Evolutionary conservation across 345 rosid genomes (phyloP), one percentile per base, ranked within the genome.

Genomic region (Mangifera indica): DNA sequence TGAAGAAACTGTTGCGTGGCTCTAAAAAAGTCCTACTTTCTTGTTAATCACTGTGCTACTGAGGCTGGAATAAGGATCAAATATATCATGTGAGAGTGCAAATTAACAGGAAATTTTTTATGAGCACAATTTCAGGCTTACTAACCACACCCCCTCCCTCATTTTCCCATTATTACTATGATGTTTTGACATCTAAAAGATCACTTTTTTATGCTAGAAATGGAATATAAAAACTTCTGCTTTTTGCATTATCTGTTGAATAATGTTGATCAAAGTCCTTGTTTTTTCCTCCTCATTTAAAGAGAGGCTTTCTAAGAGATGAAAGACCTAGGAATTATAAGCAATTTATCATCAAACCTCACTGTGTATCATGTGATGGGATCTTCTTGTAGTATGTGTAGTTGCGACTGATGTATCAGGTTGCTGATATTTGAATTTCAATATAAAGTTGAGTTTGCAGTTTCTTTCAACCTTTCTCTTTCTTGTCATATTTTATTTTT

Each of bases 401-500:
- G 52, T 66, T 32, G 21, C 17, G 15, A n/a, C 20, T 64, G 26
- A 25, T 46, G 34, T 48, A 24, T 46, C 40, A 32, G 49, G 40
- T 25, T 44, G 67, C 52, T 60, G 42, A 42, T 60, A 7, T 63
- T 18, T 24, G 45, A 18, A 57, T 45, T 74, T 14, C 18, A 29
- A 9, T 60, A 44, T 52, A 37, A 40, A 34, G 65, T 64, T 40
- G 25, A 63, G 45, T 29, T 15, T 51, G 26, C 44, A 24, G 46
- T 76, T 70, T 46, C 37, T 40, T 53, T 55, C 22, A 60, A 65
- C 54, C 22, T 10, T 74, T 71, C 12, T 57, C 26, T 64, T 44
- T 59, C 64, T 22, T 62, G 73, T n/a, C 37, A 22, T 14, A 1
- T 18, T 77, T 72, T 74, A 94, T 97, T 86, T 94, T 80, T 75